Percentiles rank a stretch among this genome's conserved stretches.
Evolutionary conservation across 495 filamentous ascomycete genomes (phyloP).

Genomic region (Gamarada debralockiae): DNA sequence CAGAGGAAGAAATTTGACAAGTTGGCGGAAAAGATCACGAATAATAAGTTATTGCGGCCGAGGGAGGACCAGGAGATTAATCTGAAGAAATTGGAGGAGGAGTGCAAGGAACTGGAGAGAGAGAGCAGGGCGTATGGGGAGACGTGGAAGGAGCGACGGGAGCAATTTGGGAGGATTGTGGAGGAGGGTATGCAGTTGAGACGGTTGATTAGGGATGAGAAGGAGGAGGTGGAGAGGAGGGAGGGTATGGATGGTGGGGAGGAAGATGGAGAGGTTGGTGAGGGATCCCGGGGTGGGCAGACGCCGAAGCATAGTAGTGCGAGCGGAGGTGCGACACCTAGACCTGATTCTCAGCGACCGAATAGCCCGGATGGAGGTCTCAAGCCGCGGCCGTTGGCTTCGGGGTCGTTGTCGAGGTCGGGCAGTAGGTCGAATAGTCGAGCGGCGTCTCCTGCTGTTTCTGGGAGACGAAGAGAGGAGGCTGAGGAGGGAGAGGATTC

Average conservation of each 20-base stretch:
- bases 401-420: constrained; percentile 17
- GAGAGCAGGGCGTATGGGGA: constrained; percentile 77
- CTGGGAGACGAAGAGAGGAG: constrained; percentile 35
- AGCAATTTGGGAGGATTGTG: constrained; percentile 87
- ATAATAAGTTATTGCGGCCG: constrained; percentile 70
- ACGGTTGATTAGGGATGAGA: constrained; percentile 87
- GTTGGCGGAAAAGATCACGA: constrained; percentile 80
- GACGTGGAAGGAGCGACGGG: constrained; percentile 81
- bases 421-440: constrained; percentile 24
- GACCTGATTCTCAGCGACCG: constrained; percentile 39
- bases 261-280: constrained; percentile 51
- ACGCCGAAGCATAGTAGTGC: constrained; percentile 44
- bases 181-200: constrained; percentile 85
- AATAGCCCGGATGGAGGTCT: constrained; percentile 17
- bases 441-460: constrained; percentile 25
- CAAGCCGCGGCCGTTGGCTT: constrained; percentile 15
- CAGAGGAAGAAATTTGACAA: constrained; percentile 85
- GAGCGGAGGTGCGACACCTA: constrained; percentile 62
- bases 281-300: constrained; percentile 35
- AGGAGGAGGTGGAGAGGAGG: constrained; percentile 72
- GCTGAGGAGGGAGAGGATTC: constrained; percentile 56
- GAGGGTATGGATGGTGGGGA: constrained; percentile 84
- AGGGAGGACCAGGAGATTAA: constrained; percentile 78
- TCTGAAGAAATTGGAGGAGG: constrained; percentile 74
- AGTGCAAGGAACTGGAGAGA: constrained; percentile 81